A percentile compares a stretch with the other conserved stretches of the same genome.
Evolutionary conservation across 495 filamentous ascomycete species (phyloP).

Genomic region (Pyrenula massariospora): DNA sequence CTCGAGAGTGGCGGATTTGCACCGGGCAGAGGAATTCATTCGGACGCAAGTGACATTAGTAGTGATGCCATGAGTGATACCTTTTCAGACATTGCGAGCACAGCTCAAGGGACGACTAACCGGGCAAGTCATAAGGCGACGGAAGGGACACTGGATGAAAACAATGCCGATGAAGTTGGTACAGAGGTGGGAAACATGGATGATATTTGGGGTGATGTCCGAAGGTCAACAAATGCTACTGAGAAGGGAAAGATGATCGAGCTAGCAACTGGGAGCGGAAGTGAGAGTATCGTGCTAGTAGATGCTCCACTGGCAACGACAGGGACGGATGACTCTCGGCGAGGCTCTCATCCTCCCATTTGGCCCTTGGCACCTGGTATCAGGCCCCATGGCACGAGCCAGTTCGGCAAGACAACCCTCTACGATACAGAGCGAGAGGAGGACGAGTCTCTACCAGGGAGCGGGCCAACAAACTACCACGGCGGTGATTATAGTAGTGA

Average conservation of each 20-base stretch:
- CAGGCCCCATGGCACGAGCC: no score
- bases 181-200: not conserved
- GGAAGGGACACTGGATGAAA: not conserved
- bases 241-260: not conserved
- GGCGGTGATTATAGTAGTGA: not conserved
- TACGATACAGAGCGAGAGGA: not conserved
- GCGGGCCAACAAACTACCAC: not conserved
- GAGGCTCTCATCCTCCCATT: not conserved
- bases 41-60: slow-evolving; percentile 4
- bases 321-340: not conserved
- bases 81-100: not conserved
- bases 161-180: not conserved
- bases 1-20: slow-evolving; percentile 28
- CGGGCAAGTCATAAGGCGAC: not conserved
- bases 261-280: not conserved
- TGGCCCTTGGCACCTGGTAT: not conserved
- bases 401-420: not conserved
- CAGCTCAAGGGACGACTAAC: not conserved
- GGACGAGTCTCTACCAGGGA: slow-evolving; percentile 3
- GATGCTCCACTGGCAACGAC: not conserved
- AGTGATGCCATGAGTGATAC: not conserved
- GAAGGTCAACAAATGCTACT: not conserved
- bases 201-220: not conserved
- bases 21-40: slow-evolving; percentile 30
- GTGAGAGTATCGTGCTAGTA: not conserved